Evolutionary conservation across 306 rosid genomes (phyloP).

Genomic region (Fagus crenata): DNA sequence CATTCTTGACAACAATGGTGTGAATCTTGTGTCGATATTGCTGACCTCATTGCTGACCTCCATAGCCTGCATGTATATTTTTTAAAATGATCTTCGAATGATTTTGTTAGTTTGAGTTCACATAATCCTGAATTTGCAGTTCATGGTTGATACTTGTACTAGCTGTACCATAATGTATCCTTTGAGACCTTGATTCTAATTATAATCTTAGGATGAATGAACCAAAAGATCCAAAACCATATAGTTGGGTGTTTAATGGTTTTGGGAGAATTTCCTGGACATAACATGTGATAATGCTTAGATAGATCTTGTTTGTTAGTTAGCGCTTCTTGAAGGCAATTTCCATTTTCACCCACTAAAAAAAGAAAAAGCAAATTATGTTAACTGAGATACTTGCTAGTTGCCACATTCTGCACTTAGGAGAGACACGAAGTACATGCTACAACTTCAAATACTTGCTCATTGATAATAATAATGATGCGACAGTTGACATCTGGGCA

Average conservation of each 20-base stretch:
- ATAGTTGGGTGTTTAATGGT: background rate
- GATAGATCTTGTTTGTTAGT: background rate
- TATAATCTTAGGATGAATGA: conserved; percentile 11
- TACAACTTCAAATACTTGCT: too few species aligned
- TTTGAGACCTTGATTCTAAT: background rate
- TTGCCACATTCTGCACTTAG: too few species aligned
- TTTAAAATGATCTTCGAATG: conserved; percentile 36
- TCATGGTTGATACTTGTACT: conserved; percentile 21
- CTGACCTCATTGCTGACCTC: conserved; percentile 69
- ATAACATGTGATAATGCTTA: background rate
- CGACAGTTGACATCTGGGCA: background rate
- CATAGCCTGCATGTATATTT: conserved; percentile 51
- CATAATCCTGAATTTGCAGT: conserved; percentile 19
- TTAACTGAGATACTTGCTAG: too few species aligned
- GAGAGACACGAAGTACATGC: background rate
- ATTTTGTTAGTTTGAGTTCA: conserved; percentile 4
- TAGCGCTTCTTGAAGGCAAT: background rate
- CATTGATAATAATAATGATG: too few species aligned
- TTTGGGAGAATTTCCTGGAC: background rate
- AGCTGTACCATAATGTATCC: conserved; percentile 19
- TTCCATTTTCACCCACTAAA: too few species aligned
- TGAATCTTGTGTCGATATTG: conserved; percentile 69
- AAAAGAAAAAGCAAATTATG: too few species aligned
- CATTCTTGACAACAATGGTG: conserved; percentile 86
- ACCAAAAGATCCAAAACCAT: background rate